These are phyloP conservation scores for Crucibulum laeve DNA, from an alignment of 768 basidiomycete species.

Conservation along the genomic window DNA sequence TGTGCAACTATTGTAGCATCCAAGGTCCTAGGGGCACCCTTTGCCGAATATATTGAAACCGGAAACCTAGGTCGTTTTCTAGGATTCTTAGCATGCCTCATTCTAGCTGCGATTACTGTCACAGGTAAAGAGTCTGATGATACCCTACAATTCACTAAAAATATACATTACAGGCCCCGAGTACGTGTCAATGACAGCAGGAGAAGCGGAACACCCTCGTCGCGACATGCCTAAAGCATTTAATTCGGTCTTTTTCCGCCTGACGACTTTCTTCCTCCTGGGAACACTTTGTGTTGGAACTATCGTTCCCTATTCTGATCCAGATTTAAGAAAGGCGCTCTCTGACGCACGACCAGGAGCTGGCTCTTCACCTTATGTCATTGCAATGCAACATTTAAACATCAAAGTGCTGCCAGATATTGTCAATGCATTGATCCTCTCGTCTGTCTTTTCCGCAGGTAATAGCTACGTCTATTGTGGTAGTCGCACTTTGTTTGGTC, in stretches of 20 bases:
- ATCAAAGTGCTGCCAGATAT: conserved; percentile 66
- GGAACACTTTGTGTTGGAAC: conserved; percentile 72
- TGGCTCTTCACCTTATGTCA: conserved; percentile 78
- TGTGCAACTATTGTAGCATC: conserved; percentile 24
- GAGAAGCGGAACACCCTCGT: conserved; percentile 69
- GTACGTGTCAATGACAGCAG: conserved; percentile 57
- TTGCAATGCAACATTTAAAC: conserved; percentile 68
- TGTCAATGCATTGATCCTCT: conserved; percentile 68
- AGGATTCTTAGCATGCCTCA: conserved; percentile 61
- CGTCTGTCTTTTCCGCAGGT: conserved; percentile 67
- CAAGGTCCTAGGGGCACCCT: conserved; percentile 44
- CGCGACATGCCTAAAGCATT: conserved; percentile 69
- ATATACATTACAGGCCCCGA: conserved; percentile 33
- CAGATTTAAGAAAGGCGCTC: conserved; percentile 43
- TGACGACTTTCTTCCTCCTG: conserved; percentile 74
- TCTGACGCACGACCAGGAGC: conserved; percentile 54
- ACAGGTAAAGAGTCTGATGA: conserved; percentile 33
- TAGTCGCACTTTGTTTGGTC: conserved; percentile 45
- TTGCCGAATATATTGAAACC: conserved; percentile 49
- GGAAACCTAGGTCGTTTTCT: conserved; percentile 56
- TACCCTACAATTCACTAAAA: not conserved
- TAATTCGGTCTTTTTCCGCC: conserved; percentile 72
- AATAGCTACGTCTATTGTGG: conserved; percentile 66
- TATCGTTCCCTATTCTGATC: conserved; percentile 72
- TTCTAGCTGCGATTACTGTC: conserved; percentile 58